Evolutionary conservation across 345 rosid genomes (phyloP).

Genomic region (Pelargonium nanum): DNA sequence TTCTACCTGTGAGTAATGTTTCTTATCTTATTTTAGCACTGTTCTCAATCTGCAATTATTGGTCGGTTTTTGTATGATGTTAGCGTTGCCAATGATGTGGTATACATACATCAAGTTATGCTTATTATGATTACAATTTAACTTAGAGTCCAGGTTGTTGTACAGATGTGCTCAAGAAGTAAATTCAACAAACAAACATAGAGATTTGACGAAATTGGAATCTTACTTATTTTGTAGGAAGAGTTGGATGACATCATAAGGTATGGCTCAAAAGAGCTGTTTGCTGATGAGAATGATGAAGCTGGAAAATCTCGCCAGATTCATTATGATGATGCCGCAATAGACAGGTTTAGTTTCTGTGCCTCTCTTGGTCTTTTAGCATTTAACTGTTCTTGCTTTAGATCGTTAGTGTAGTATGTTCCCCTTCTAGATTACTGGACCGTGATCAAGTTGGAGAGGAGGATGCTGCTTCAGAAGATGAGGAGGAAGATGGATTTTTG

Average conservation of each 20-base stretch:
- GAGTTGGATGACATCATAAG: conserved; percentile 95
- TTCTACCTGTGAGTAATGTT: too few species aligned
- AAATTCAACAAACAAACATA: not conserved
- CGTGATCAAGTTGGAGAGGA: conserved; percentile 76
- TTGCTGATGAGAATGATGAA: conserved; percentile 95
- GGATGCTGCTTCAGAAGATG: conserved; percentile 79
- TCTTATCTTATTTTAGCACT: too few species aligned
- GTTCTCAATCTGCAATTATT: too few species aligned
- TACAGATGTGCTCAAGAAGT: not conserved
- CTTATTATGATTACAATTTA: too few species aligned
- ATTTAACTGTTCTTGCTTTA: not conserved
- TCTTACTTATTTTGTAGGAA: conserved; percentile 35
- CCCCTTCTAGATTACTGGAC: conserved; percentile 63
- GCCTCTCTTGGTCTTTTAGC: not conserved
- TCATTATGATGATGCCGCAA: conserved; percentile 90
- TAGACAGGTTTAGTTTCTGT: conserved; percentile 42
- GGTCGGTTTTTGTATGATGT: too few species aligned
- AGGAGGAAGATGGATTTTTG: conserved; percentile 91
- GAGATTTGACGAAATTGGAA: not conserved
- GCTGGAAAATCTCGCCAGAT: conserved; percentile 93
- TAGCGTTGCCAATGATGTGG: too few species aligned
- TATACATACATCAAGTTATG: too few species aligned
- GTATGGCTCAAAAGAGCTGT: conserved; percentile 95
- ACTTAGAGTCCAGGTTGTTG: not conserved
- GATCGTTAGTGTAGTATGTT: not conserved